A percentile compares a stretch with the other conserved stretches of the same genome.
Conservation (phyloP, 2,329 filamentous ascomycete genomes). For the Pyrenochaeta sp. region DNA sequence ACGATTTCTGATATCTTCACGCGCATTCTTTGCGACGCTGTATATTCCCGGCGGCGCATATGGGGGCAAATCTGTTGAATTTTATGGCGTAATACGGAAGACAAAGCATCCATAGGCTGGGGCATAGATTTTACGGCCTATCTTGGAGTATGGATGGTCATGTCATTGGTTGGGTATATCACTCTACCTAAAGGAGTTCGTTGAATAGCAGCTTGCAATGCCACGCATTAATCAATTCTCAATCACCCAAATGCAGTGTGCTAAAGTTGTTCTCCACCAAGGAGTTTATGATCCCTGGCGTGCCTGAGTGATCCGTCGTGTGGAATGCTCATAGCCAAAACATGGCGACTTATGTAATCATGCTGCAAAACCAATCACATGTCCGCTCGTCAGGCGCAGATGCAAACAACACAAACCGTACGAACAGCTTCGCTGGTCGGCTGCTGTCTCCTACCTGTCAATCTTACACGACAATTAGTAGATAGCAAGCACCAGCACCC, state of each 20-base stretch:
- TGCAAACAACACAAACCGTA: slow-evolving; percentile 46
- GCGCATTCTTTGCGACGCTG: not conserved
- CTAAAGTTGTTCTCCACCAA: too few relatives aligned
- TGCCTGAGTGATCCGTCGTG: too few relatives aligned
- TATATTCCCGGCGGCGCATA: slow-evolving; percentile 4
- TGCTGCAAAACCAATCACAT: slow-evolving; percentile 15
- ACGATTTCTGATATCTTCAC: slow-evolving; percentile 58
- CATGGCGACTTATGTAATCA: slow-evolving; percentile 19
- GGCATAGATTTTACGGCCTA: not conserved
- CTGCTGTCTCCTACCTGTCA: slow-evolving; percentile 26
- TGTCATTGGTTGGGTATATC: not conserved
- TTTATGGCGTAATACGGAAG: slow-evolving; percentile 1
- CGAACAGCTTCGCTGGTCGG: slow-evolving; percentile 25
- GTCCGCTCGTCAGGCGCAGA: slow-evolving; percentile 10
- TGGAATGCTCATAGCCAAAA: not conserved
- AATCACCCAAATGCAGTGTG: too few relatives aligned
- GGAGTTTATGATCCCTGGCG: too few relatives aligned
- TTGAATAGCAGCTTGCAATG: not conserved
- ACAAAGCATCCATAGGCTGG: not conserved
- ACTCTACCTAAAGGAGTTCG: too few relatives aligned
- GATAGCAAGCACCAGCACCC: slow-evolving; percentile 41
- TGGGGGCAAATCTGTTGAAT: not conserved
- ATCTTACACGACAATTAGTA: slow-evolving; percentile 26
- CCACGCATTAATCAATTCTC: too few relatives aligned
- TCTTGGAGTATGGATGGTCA: not conserved